Evolutionary conservation across 345 rosid genomes (phyloP), one percentile per base, ranked within the genome.

Genomic region (Melastoma malabathricum): DNA sequence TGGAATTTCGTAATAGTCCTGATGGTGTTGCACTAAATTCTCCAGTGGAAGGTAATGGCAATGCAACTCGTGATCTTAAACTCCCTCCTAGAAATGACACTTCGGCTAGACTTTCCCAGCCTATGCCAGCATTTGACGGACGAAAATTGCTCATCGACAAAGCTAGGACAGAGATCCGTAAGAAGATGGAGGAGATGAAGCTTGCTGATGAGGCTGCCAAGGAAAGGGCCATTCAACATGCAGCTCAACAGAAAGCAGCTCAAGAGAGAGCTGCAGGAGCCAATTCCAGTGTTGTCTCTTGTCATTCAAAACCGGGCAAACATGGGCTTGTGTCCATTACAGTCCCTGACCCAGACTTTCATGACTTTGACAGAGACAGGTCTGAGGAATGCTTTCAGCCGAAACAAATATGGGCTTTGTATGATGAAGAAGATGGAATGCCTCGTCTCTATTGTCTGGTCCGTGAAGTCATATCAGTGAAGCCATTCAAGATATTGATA

Each of bases 391-490:
- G 84, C 79, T 92, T 92, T 70, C 64, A 77, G 68, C 88, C 95
- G 15, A 87, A 84, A 74, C 95, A 92, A 52, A 81, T 92, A 72
- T 92, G 96, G 96, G 98, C 98, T 25, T 62, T 92, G 29, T 92
- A 87, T 51, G 98, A 92, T 46, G 98, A 92, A 67, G 95, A 92
- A 51, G 96, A 92, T 27, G 96, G 96, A 38, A 92, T 92, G 98
- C 96, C 98, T 51, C 93, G 98, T 29, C 67, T 92, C 54, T 92
- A 92, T 51, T 84, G 98, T 59, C 69, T 87, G 53, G 69, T 87
- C 51, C 80, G 84, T 51, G 75, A 92, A 70, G 81, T 92, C 59
- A 67, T 84, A 74, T 92, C 96, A 3, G 57, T 74, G 39, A 69
- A 79, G 15, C 98, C 96, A 52, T 92, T 92, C 64, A 81, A 87